Evolutionary conservation across 176 grass and related monocot genomes (phyloP), one percentile per base, ranked within the genome.

Genomic region (Musa itinerans): DNA sequence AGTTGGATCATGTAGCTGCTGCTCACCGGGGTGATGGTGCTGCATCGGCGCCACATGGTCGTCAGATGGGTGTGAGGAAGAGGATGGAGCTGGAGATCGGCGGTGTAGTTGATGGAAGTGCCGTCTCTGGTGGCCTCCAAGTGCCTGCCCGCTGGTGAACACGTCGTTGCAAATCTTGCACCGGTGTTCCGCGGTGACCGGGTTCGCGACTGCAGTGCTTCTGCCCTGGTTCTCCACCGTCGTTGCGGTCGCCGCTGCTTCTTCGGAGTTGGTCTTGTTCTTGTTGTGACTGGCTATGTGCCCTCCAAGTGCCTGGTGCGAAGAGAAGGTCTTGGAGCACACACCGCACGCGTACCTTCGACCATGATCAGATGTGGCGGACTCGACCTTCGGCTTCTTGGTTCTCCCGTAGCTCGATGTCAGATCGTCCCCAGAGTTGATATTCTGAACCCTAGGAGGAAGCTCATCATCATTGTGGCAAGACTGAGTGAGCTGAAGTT

Each of bases 121-220:
- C 72, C 56, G 54, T 22, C 72, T 74, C 53, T 17, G 12, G 71
- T 74, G 71, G 1, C 71, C 71, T n/a, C 71, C 71, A 12, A 74
- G 71, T 4, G 71, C 71, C 13, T 74, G 71, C 53, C 53, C 72
- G 12, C 52, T 24, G 1, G 72, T 0, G 20, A 74, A 74, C 51
- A 9, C 29, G 8, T 10, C 10, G n/a, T 27, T 22, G 2, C 72
- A 74, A 26, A 1, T 2, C 14, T 11, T 74, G 53, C 71, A 74
- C 26, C 8, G 21, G 51, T 74, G 53, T 26, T 27, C 9, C 10
- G 3, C 11, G 17, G 53, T 9, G 1, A 7, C 51, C 13, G 12
- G 2, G 29, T 13, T 15, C 16, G 53, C 14, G 8, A 19, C 22
- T 16, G n/a, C 8, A 25, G 54, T 22, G 34, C 34, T 43, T 43